phyloP scores from a whole-genome alignment of 2,329 filamentous ascomycete species.

The Macrophomina tecta region DNA sequence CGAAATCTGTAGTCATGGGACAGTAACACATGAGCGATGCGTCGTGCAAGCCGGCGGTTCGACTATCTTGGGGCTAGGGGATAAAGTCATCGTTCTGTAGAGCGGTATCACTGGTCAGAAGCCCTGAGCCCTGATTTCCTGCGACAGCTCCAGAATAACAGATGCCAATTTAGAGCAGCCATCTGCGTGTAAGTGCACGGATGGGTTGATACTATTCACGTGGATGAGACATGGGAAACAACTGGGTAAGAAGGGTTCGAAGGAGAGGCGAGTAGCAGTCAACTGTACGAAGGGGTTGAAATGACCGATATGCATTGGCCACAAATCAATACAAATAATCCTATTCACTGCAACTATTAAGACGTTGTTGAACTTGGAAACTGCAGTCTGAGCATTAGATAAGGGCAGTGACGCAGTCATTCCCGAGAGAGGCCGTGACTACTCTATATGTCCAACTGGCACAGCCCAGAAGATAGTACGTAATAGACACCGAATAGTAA shows the following conservation, averaged over 20 bases:
- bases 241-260: neutral
- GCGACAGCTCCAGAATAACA: too few relatives aligned
- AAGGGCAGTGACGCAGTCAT: neutral
- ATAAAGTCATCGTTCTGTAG: too few relatives aligned
- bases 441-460: neutral
- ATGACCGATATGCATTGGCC: constrained; percentile 13
- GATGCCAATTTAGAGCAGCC: too few relatives aligned
- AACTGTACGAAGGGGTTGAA: neutral
- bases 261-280: neutral
- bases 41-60: too few relatives aligned
- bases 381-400: neutral
- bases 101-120: too few relatives aligned
- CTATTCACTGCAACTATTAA: constrained; percentile 21
- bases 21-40: too few relatives aligned
- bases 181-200: too few relatives aligned
- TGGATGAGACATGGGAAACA: neutral
- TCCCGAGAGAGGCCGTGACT: neutral
- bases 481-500: neutral
- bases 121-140: too few relatives aligned
- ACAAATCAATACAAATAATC: neutral
- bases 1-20: neutral
- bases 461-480: neutral
- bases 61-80: too few relatives aligned
- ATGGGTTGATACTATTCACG: too few relatives aligned
- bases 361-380: neutral